Base-by-base conservation (phyloP, 129 eudicot species). In the Scalesia atractyloides region DNA sequence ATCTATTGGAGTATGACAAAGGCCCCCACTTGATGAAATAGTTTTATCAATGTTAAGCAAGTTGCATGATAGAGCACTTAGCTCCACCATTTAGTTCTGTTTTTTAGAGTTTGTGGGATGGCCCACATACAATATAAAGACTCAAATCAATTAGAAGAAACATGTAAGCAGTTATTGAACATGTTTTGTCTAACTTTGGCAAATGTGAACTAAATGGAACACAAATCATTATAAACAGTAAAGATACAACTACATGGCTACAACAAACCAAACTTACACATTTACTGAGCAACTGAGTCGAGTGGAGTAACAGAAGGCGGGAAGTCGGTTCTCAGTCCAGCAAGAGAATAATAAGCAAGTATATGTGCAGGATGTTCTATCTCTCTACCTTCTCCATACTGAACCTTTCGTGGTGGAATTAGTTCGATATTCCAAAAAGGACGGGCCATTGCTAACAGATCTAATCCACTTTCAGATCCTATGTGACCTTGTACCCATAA, bases 1-100 rank as follows among this genome's bases (percentile, higher is more conserved):
- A 20, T 34, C 30, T 47, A 71, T 75, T 59, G 73, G 82, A 30
- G 63, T 9, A 59, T 60, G 77, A 72, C 79, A 73, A 50, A 76
- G 66, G 77, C 66, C 48, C 76, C 58, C 71, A 64, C 80, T 75
- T 74, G 44, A 24, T 79, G 49, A 64, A 24, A 64, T 54, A 34
- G 18, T 41, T 17, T 73, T 52, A 63, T 68, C 59, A 18, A 46
- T 59, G 44, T 68, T 75, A 17, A 60, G 76, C 88, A 80, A 80
- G 82, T 80, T 84, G 82, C 73, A 80, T 50, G 36, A 76, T 74
- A 50, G 64, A 76, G 79, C 85, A 81, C 66, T 72, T 43, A 6
- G 49, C 61, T 53, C 37, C 81, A 70, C 66, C 71, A 82, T 74
- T 39, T 59, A 30, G 24, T 66, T 53, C 9, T 52, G 16, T 72